Conservation (phyloP, 192 early-diverging fungal species). For the Kappamyces sp. region DNA sequence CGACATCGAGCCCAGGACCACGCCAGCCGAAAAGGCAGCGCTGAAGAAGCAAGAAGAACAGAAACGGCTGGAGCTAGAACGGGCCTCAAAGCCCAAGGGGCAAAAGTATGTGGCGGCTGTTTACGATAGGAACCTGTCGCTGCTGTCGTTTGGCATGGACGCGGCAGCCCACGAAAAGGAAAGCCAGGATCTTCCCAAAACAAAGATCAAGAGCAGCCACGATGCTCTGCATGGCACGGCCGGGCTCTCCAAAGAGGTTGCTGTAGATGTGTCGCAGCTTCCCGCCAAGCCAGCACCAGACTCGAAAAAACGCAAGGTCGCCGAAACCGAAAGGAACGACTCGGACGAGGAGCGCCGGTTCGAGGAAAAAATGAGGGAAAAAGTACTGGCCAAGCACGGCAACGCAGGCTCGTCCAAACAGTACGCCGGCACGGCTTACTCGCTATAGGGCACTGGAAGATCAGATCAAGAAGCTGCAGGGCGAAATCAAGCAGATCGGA, state of each 20-base stretch:
- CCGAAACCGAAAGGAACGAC: not conserved
- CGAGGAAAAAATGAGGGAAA: conserved; percentile 41
- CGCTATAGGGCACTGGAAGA: conserved; percentile 26
- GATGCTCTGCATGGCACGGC: conserved; percentile 57
- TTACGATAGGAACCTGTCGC: conserved; percentile 53
- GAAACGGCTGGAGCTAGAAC: conserved; percentile 15
- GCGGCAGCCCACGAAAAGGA: not conserved
- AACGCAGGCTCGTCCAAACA: conserved; percentile 16
- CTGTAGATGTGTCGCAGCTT: conserved; percentile 6
- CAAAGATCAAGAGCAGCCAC: conserved; percentile 69
- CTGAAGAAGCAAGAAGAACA: conserved; percentile 29
- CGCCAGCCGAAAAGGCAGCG: conserved; percentile 35
- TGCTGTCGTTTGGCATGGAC: conserved; percentile 76
- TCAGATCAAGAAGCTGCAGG: conserved; percentile 58
- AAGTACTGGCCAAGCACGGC: conserved; percentile 21
- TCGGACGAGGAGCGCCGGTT: conserved; percentile 31
- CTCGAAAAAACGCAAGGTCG: no score
- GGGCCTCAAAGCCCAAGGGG: conserved; percentile 36
- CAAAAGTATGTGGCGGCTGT: conserved; percentile 49
- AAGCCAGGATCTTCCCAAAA: conserved; percentile 8
- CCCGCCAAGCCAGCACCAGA: not conserved
- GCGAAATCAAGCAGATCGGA: conserved; percentile 60
- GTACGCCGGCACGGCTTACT: conserved; percentile 4
- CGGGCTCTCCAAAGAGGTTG: conserved; percentile 25
- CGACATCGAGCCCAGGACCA: conserved; percentile 76